Evolutionary conservation across 768 basidiomycete genomes (phyloP), one percentile per base, ranked within the genome.

Genomic region (Saitozyma sp.): DNA sequence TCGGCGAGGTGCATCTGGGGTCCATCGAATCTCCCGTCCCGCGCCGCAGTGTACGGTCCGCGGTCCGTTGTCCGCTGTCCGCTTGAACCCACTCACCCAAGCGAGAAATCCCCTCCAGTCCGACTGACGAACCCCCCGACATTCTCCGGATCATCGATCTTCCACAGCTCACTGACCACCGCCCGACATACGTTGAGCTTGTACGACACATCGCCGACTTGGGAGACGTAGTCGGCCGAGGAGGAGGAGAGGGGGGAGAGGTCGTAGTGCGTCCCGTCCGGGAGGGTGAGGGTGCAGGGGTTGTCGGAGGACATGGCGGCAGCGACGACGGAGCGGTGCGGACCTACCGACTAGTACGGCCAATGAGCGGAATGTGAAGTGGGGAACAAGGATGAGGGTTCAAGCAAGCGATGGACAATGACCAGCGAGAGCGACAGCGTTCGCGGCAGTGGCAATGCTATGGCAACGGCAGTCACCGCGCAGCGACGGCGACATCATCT

Each of bases 251-350:
- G 63, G 1, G 72, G 64, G 4, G 75, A 75, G n/a, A 78, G 67
- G 59, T 77, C 77, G 56, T 74, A 78, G 56, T 77, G 74, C 43
- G 77, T 77, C 14, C 75, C 75, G 57, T 77, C 75, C 10, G 60
- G 50, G 9, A 77, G 63, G 11, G 75, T 77, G 42, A 78, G 62
- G 5, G 71, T 78, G 53, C 77, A 78, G 4, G 73, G 69, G 2
- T 55, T 43, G 38, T 53, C 39, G 8, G n/a, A 60, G 11, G 45
- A 17, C 45, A 46, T 46, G 45, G 29, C 29, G 5, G 29, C 29
- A 5, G 29, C 29, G 29, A 29, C 29, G 29, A 29, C 29, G 29
- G 29, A 29, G 29, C 29, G 29, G 29, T 29, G 29, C 29, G 29
- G 29, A 2, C 29, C 29, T 29, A 2, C 29, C 29, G 29, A 29